Evolutionary conservation across 768 basidiomycete genomes (phyloP).

Genomic region (Auriscalpium vulgare): DNA sequence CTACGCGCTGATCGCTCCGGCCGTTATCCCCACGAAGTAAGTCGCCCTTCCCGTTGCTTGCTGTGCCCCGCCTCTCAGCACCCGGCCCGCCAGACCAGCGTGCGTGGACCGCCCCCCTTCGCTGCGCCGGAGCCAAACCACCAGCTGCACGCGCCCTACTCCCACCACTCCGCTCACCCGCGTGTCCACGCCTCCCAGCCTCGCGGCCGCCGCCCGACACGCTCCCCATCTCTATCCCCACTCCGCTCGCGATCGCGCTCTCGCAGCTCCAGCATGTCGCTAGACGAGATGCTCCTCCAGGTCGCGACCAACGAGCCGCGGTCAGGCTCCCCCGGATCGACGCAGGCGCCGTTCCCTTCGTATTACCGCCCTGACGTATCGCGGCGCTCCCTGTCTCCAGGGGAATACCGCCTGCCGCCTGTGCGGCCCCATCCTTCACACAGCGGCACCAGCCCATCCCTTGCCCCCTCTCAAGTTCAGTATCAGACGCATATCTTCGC

Average conservation of each 20-base stretch:
- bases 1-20: conserved; percentile 31
- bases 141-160: conserved; percentile 20
- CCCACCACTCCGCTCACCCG: conserved; percentile 16
- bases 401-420: conserved; percentile 4
- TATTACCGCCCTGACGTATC: conserved; percentile 21
- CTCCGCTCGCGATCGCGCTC: conserved; percentile 29
- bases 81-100: conserved; percentile 17
- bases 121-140: conserved; percentile 12
- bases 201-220: conserved; percentile 17
- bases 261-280: conserved; percentile 24
- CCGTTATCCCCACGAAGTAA: conserved; percentile 22
- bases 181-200: conserved; percentile 15
- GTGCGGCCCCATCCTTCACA: conserved; percentile 10
- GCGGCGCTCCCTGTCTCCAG: conserved; percentile 5
- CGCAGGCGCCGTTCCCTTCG: conserved; percentile 18
- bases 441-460: conserved; percentile 16
- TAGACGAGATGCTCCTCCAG: conserved; percentile 43
- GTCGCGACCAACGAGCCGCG: conserved; percentile 31
- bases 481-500: conserved; percentile 58
- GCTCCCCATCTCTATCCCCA: conserved; percentile 21
- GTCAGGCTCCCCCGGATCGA: conserved; percentile 18
- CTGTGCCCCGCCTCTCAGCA: conserved; percentile 1
- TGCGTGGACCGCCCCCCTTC: conserved; percentile 8
- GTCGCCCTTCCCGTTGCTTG: conserved; percentile 7
- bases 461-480: conserved; percentile 25